Percentiles rank a stretch among this genome's conserved stretches.
Conservation (phyloP, 192 early-diverging fungal species). For the Umbelopsis sp. region DNA sequence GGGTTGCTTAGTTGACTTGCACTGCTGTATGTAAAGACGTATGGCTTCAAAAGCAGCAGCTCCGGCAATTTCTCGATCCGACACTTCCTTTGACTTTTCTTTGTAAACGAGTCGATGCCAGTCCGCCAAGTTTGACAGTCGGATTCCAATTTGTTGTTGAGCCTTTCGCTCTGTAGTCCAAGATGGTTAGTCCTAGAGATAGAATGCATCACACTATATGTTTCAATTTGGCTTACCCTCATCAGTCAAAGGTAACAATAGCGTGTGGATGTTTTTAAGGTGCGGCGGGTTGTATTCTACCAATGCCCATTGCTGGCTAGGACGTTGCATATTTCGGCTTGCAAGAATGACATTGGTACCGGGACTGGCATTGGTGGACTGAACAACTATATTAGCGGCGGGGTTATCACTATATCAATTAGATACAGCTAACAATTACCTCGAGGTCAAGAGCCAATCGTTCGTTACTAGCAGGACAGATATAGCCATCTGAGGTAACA, state of each 20-base stretch:
- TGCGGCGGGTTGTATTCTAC: neutral
- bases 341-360: neutral
- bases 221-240: neutral
- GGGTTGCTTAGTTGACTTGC: neutral
- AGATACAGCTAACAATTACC: too few species aligned
- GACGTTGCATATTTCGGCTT: neutral
- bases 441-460: neutral
- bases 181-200: too few species aligned
- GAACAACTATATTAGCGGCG: neutral
- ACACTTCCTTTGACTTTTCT: neutral
- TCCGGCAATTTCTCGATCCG: neutral
- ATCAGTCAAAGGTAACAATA: neutral
- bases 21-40: neutral
- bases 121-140: neutral
- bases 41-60: conserved; percentile 11
- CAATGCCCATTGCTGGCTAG: neutral
- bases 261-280: neutral
- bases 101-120: neutral
- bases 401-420: too few species aligned
- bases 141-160: neutral
- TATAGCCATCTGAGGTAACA: neutral
- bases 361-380: neutral
- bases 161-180: neutral
- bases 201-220: too few species aligned
- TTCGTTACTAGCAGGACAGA: neutral